Conservation (phyloP, 2,329 filamentous ascomycete genomes). For the Xylariaceae sp. region DNA sequence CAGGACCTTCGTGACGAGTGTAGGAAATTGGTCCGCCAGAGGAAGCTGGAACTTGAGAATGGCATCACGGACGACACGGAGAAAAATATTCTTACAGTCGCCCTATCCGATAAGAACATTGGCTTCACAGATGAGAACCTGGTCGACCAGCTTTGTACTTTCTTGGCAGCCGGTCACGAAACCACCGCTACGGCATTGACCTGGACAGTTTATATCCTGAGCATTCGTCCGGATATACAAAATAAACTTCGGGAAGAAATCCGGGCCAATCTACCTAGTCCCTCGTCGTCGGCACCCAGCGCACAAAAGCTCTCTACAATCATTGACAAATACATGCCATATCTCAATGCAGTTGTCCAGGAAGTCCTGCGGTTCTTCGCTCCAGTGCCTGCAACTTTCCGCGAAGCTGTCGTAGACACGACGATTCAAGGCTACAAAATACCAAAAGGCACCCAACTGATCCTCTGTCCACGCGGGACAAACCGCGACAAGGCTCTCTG, state of each 20-base stretch:
- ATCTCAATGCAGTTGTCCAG: constrained; percentile 14
- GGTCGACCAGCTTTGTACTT: constrained; percentile 18
- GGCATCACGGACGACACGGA: constrained; percentile 14
- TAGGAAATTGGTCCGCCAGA: constrained; percentile 15
- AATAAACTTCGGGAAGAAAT: constrained; percentile 15
- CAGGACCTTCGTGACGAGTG: constrained; percentile 12
- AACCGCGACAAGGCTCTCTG: constrained; percentile 15
- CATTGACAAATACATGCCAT: constrained; percentile 18
- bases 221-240: constrained; percentile 16
- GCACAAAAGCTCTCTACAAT: constrained; percentile 3
- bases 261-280: constrained; percentile 11
- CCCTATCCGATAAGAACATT: constrained; percentile 12
- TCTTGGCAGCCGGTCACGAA: constrained; percentile 16
- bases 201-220: constrained; percentile 14
- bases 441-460: constrained; percentile 14
- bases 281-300: neutral
- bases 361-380: constrained; percentile 18
- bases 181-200: constrained; percentile 15
- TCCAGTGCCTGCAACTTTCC: constrained; percentile 15
- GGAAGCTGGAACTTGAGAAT: constrained; percentile 16
- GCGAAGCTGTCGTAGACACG: constrained; percentile 16
- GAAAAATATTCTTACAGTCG: constrained; percentile 18
- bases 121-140: constrained; percentile 19
- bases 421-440: constrained; percentile 11
- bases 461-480: constrained; percentile 11